Evolutionary conservation across 2,329 filamentous ascomycete species (phyloP).

Genomic region (Fusarium albidum): DNA sequence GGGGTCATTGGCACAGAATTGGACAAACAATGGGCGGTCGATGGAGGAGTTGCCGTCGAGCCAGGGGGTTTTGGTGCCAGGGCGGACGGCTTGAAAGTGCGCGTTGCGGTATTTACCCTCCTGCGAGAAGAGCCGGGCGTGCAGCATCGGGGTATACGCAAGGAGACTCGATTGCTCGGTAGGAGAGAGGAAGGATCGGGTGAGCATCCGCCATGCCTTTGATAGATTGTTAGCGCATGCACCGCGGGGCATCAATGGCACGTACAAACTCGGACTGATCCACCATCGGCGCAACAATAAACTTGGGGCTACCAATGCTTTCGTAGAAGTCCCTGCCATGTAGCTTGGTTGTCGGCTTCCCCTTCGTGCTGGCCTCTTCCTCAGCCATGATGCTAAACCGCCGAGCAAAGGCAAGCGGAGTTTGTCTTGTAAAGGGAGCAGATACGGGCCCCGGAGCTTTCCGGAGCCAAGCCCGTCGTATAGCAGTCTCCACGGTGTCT

Average conservation of each 20-base stretch:
- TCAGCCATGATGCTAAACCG: conserved; percentile 44
- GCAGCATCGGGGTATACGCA: conserved; percentile 95
- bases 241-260: conserved; percentile 24
- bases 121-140: conserved; percentile 87
- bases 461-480: conserved; percentile 32
- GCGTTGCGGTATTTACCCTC: conserved; percentile 77
- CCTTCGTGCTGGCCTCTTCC: conserved; percentile 27
- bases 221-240: conserved; percentile 10
- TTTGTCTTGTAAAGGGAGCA: conserved; percentile 3
- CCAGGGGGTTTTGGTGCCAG: conserved; percentile 54
- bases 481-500: conserved; percentile 35
- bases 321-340: conserved; percentile 92
- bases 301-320: conserved; percentile 90
- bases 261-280: conserved; percentile 97
- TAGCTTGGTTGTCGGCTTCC: conserved; percentile 62
- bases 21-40: conserved; percentile 91
- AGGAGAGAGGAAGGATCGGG: conserved; percentile 85
- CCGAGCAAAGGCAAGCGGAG: conserved; percentile 14
- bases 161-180: conserved; percentile 72
- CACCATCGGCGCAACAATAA: conserved; percentile 95
- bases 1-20: conserved; percentile 93
- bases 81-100: conserved; percentile 77
- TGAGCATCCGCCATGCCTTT: conserved; percentile 97
- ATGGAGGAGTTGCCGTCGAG: conserved; percentile 87
- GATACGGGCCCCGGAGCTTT: conserved; percentile 32